Percentiles rank a stretch among this genome's conserved stretches.
phyloP scores from a whole-genome alignment of 139 green algal species.

The Nannochloris sp. region DNA sequence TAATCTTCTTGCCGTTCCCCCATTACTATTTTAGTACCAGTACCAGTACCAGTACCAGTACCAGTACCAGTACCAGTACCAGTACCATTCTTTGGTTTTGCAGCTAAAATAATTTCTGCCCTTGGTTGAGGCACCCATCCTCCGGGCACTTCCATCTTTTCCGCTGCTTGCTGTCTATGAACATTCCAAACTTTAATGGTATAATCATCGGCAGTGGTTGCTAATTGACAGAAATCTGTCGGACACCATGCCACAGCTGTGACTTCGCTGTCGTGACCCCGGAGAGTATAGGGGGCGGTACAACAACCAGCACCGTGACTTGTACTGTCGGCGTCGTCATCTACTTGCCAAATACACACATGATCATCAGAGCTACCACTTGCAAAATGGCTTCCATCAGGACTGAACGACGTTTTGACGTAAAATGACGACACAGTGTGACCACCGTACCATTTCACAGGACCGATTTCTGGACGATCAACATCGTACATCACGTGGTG shows the following conservation, averaged over 20 bases:
- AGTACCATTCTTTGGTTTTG: too few relatives aligned
- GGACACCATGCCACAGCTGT: conserved; percentile 65
- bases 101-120: not conserved
- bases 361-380: conserved; percentile 48
- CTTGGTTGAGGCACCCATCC: not conserved
- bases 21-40: too few relatives aligned
- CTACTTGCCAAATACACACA: conserved; percentile 62
- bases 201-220: conserved; percentile 54
- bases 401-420: conserved; percentile 57
- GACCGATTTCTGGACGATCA: conserved; percentile 14
- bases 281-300: conserved; percentile 27
- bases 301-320: too few relatives aligned
- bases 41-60: too few relatives aligned
- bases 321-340: conserved; percentile 20
- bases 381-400: conserved; percentile 49
- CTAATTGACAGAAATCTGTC: conserved; percentile 40
- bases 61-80: not conserved
- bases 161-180: conserved; percentile 1
- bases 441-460: conserved; percentile 33
- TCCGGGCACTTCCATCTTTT: not conserved
- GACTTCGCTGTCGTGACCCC: conserved; percentile 62
- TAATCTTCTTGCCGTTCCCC: too few relatives aligned
- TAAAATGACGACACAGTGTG: conserved; percentile 60
- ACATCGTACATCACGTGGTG: conserved; percentile 46
- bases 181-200: conserved; percentile 52